Conservation (phyloP, 805 yeast genomes). For the Saccharomycopsis sp. region DNA sequence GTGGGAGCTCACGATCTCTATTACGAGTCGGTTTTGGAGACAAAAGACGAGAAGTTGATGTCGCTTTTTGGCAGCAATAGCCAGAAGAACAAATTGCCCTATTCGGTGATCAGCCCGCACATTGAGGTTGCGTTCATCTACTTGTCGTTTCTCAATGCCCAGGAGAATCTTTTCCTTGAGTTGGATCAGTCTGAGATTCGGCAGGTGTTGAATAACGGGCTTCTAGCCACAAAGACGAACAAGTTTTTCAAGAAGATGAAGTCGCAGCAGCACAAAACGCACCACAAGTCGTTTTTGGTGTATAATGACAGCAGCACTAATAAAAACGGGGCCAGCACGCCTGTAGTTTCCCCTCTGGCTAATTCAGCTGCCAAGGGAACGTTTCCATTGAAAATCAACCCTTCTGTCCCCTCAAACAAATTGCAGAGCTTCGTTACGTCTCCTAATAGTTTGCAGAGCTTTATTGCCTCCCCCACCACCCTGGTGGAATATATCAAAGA, state of each 20-base stretch:
- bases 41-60: background rate
- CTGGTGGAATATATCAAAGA: background rate
- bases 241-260: constrained; percentile 8
- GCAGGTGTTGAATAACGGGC: constrained; percentile 49
- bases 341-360: background rate
- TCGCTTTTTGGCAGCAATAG: constrained; percentile 10
- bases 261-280: constrained; percentile 6
- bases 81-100: constrained; percentile 35
- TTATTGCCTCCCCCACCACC: background rate
- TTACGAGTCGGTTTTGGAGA: background rate
- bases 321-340: background rate
- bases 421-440: too few species aligned
- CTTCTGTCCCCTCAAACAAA: too few species aligned
- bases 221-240: constrained; percentile 3
- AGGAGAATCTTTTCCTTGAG: constrained; percentile 71
- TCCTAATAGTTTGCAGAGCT: too few species aligned
- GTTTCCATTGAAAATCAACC: background rate
- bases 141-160: constrained; percentile 72
- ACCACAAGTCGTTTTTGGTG: constrained; percentile 14
- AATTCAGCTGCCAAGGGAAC: background rate
- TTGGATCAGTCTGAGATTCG: constrained; percentile 86
- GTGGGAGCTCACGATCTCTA: background rate
- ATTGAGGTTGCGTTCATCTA: constrained; percentile 69
- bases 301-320: background rate
- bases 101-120: constrained; percentile 65